A percentile compares a stretch with the other conserved stretches of the same genome.
Evolutionary conservation across 257 asterid genomes (phyloP).

Genomic region (Osmanthus fragrans): DNA sequence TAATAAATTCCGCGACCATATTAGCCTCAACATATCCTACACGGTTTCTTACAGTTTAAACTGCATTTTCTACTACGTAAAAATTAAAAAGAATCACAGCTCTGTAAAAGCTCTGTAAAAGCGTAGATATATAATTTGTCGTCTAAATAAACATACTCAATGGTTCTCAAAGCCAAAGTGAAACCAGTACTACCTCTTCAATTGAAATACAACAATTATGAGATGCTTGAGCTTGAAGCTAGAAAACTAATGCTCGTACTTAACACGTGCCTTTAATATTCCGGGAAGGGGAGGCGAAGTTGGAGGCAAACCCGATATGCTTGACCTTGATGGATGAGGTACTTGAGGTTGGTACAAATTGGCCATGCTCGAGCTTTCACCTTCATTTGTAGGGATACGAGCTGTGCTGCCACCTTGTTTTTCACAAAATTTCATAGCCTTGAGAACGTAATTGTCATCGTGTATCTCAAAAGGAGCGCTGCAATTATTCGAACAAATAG

Average conservation of each 20-base stretch:
- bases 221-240: conserved; percentile 25
- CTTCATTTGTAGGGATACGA: conserved; percentile 40
- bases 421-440: conserved; percentile 76
- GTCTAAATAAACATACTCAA: no score
- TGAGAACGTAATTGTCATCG: conserved; percentile 83
- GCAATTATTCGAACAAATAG: conserved; percentile 26
- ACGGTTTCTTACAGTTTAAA: conserved; percentile 5
- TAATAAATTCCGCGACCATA: background rate
- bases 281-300: conserved; percentile 86
- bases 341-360: conserved; percentile 45
- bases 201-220: conserved; percentile 18
- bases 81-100: background rate
- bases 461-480: conserved; percentile 98
- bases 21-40: background rate
- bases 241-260: conserved; percentile 62
- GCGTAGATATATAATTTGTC: background rate
- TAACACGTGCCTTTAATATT: conserved; percentile 76
- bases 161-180: no score
- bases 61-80: conserved; percentile 23
- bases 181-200: background rate
- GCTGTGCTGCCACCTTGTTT: conserved; percentile 34
- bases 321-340: conserved; percentile 32
- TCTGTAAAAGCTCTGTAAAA: no score
- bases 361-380: conserved; percentile 69
- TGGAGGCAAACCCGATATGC: conserved; percentile 44